A percentile compares a stretch with the other conserved stretches of the same genome.
phyloP scores from a whole-genome alignment of 2,329 filamentous ascomycete species.

The Didymella keratinophila region DNA sequence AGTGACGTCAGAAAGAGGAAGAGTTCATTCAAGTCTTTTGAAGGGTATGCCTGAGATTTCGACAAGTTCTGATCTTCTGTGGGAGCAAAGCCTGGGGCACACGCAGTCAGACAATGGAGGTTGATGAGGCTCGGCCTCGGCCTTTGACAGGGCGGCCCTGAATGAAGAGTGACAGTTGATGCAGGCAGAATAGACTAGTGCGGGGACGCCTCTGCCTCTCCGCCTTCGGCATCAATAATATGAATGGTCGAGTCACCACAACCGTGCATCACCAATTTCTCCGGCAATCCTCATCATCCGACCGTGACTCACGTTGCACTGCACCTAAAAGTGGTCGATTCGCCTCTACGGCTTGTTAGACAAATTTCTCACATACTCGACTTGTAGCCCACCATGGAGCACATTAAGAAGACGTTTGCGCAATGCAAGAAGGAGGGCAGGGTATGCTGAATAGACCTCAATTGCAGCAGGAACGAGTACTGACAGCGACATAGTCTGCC shows the following conservation, averaged over 20 bases:
- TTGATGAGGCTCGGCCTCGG: constrained; percentile 1
- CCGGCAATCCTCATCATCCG: constrained; percentile 3
- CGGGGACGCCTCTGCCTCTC: constrained; percentile 26
- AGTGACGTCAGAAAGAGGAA: constrained; percentile 15
- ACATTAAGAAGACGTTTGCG: constrained; percentile 59
- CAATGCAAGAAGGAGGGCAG: constrained; percentile 60
- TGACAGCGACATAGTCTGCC: constrained; percentile 66
- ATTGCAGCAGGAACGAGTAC: background rate
- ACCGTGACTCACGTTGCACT: constrained; percentile 22
- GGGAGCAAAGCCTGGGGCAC: background rate
- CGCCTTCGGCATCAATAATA: constrained; percentile 28
- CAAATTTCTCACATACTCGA: constrained; percentile 9
- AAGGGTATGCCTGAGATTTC: background rate
- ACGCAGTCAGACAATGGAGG: background rate
- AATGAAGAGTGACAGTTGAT: constrained; percentile 12
- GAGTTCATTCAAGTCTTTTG: background rate
- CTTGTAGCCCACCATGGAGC: constrained; percentile 51
- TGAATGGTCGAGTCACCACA: constrained; percentile 23
- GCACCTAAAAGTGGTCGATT: constrained; percentile 19
- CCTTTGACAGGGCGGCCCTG: constrained; percentile 5
- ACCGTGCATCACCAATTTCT: constrained; percentile 21
- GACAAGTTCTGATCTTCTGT: background rate
- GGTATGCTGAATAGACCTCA: constrained; percentile 32
- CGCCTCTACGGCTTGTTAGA: constrained; percentile 15
- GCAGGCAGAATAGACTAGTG: constrained; percentile 20